phyloP scores from a whole-genome alignment of 2,329 filamentous ascomycete species.

The Colletotrichum tropicicola region DNA sequence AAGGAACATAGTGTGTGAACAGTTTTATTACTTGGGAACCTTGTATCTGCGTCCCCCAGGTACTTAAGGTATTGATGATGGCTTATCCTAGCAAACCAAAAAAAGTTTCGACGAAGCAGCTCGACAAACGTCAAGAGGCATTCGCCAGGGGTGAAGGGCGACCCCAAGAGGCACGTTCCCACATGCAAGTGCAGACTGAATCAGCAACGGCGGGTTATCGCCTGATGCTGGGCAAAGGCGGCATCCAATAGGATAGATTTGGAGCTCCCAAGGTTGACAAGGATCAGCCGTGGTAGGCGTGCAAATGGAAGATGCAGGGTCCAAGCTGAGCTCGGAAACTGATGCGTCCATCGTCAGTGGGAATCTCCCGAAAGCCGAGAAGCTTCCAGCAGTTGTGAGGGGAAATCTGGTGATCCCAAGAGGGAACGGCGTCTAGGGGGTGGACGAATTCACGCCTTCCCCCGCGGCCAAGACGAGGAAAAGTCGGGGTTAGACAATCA shows the following conservation, averaged over 20 bases:
- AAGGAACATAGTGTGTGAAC: too few relatives aligned
- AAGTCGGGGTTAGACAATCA: not conserved
- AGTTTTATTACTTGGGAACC: too few relatives aligned
- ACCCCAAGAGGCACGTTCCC: too few relatives aligned
- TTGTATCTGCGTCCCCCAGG: too few relatives aligned
- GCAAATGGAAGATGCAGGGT: slow-evolving; percentile 13
- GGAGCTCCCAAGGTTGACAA: not conserved
- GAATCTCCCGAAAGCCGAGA: slow-evolving; percentile 1
- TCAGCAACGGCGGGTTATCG: not conserved
- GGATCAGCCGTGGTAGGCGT: not conserved
- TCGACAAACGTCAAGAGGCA: not conserved
- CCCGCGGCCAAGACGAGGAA: not conserved
- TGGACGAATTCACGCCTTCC: too few relatives aligned
- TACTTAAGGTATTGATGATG: too few relatives aligned
- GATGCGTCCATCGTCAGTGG: not conserved
- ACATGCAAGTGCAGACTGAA: not conserved
- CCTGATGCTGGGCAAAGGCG: not conserved
- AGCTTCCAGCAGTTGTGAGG: not conserved
- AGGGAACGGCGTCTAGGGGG: not conserved
- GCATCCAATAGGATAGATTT: not conserved
- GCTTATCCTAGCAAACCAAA: not conserved
- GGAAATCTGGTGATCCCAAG: not conserved
- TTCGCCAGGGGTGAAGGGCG: not conserved
- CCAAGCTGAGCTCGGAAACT: slow-evolving; percentile 2
- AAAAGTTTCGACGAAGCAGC: not conserved